Percentiles rank a stretch among this genome's conserved stretches.
phyloP scores from a whole-genome alignment of 306 rosid species.

The Trifolium subterraneum region DNA sequence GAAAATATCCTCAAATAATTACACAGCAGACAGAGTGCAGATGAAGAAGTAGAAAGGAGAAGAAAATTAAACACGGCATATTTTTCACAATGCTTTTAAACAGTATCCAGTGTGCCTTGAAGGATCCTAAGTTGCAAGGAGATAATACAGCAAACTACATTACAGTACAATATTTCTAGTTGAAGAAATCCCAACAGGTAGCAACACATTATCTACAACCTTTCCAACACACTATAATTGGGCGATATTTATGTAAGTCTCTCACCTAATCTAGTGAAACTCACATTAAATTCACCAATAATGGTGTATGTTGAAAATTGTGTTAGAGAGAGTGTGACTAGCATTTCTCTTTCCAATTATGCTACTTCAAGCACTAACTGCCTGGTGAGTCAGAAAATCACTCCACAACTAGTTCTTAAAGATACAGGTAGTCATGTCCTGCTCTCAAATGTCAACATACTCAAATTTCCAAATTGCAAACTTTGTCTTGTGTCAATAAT shows the following conservation, averaged over 20 bases:
- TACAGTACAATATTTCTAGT: constrained; percentile 9
- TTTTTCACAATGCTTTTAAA: constrained; percentile 28
- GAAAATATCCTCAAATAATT: constrained; percentile 30
- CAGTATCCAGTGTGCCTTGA: background rate
- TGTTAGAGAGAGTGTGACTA: background rate
- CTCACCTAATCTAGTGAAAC: background rate
- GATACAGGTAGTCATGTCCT: constrained; percentile 17
- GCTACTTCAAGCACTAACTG: background rate
- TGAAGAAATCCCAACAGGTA: background rate
- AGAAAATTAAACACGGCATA: constrained; percentile 20
- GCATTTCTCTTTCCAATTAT: constrained; percentile 26
- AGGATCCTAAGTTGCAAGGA: constrained; percentile 26
- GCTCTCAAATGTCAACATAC: constrained; percentile 20
- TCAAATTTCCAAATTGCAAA: constrained; percentile 12
- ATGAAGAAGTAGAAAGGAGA: constrained; percentile 29
- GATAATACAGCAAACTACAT: constrained; percentile 10
- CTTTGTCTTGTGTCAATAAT: constrained; percentile 8
- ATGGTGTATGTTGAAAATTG: background rate
- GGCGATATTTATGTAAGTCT: background rate
- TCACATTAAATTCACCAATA: background rate
- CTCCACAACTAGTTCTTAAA: background rate
- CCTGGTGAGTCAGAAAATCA: constrained; percentile 15
- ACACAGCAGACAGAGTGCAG: constrained; percentile 25
- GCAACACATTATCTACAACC: background rate
- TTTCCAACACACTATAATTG: background rate